Conservation (phyloP, 139 green algal genomes). For the Chlorella sp. region DNA sequence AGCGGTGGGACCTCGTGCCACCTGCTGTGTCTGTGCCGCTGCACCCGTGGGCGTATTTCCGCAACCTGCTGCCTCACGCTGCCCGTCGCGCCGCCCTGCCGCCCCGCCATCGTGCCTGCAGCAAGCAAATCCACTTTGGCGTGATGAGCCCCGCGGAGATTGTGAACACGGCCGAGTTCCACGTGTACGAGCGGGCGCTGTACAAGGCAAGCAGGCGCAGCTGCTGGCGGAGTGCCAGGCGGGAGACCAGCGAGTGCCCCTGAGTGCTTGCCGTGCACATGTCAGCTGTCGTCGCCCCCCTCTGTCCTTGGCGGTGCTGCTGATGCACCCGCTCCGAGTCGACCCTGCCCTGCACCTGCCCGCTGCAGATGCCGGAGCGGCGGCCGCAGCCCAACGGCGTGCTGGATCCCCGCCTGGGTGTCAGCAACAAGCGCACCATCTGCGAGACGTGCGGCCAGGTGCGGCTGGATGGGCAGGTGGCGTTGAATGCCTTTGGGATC, state of each 20-base stretch:
- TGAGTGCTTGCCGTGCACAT: no score
- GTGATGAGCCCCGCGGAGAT: constrained; percentile 89
- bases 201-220: constrained; percentile 73
- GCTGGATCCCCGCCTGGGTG: constrained; percentile 86
- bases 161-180: constrained; percentile 80
- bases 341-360: neutral
- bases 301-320: no score
- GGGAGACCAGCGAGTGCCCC: no score
- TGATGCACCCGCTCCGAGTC: no score
- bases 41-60: neutral
- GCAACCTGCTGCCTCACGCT: neutral
- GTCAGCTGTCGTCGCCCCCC: no score
- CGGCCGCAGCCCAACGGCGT: constrained; percentile 82
- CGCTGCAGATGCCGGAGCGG: constrained; percentile 83
- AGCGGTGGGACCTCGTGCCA: constrained; percentile 14
- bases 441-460: constrained; percentile 94
- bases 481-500: no score
- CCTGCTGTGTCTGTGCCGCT: neutral
- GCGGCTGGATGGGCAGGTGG: neutral
- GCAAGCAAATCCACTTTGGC: constrained; percentile 87
- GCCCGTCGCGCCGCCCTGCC: neutral
- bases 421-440: constrained; percentile 78
- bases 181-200: constrained; percentile 87
- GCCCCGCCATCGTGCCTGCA: constrained; percentile 41
- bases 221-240: no score